Conservation (phyloP, 768 basidiomycete species). For the Termitomyces titanicus region DNA sequence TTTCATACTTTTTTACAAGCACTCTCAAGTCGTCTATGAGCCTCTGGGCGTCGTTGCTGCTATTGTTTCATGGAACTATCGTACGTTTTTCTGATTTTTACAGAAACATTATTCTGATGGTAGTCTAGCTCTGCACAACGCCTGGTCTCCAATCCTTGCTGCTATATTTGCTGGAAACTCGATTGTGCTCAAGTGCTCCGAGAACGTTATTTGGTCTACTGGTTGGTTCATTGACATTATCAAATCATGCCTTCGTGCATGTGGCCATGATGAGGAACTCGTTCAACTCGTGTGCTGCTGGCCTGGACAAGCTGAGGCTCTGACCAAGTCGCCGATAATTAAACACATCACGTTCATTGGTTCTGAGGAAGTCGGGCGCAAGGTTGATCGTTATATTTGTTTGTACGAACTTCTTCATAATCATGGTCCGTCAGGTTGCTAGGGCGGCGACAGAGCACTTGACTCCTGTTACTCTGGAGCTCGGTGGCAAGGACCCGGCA, state of each 20-base stretch:
- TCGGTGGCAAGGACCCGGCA: slow-evolving; percentile 94
- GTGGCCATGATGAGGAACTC: slow-evolving; percentile 80
- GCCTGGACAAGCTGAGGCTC: slow-evolving; percentile 78
- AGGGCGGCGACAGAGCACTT: slow-evolving; percentile 80
- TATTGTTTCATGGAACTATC: slow-evolving; percentile 95
- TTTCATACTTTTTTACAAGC: slow-evolving; percentile 72
- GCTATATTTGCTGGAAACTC: slow-evolving; percentile 88
- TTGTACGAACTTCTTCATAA: background rate
- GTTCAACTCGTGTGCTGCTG: slow-evolving; percentile 92
- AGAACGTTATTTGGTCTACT: slow-evolving; percentile 90
- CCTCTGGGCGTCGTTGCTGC: slow-evolving; percentile 91
- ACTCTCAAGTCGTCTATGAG: slow-evolving; percentile 77
- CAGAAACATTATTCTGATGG: background rate
- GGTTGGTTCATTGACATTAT: slow-evolving; percentile 80
- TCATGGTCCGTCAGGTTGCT: slow-evolving; percentile 55
- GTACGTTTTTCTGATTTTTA: slow-evolving; percentile 33
- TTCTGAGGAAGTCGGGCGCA: slow-evolving; percentile 72
- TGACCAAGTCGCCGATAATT: slow-evolving; percentile 77
- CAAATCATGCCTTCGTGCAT: slow-evolving; percentile 68
- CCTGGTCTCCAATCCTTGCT: slow-evolving; percentile 91
- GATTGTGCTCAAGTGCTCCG: slow-evolving; percentile 88
- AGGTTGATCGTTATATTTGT: slow-evolving; percentile 38
- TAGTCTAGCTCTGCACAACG: slow-evolving; percentile 79
- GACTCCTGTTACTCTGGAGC: slow-evolving; percentile 89
- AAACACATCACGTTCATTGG: slow-evolving; percentile 96